These are phyloP conservation scores for Claviceps sorghi DNA, from an alignment of 2,329 filamentous ascomycete genomes.

Conservation along the genomic window DNA sequence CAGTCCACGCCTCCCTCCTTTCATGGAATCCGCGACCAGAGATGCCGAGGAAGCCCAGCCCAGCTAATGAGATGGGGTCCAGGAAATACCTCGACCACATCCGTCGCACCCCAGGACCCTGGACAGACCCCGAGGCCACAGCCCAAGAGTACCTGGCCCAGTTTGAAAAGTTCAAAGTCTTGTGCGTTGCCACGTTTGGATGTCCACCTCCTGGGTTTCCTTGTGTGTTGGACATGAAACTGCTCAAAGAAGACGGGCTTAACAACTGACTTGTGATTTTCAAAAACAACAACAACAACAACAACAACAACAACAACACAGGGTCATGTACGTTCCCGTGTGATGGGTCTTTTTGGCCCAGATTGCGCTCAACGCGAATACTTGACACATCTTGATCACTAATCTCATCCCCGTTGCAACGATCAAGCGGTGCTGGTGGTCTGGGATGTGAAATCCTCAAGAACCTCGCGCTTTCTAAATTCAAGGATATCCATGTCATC, in stretches of 20 bases:
- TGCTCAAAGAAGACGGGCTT: neutral
- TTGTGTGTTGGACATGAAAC: neutral
- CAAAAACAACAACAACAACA: neutral
- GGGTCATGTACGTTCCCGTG: constrained; percentile 32
- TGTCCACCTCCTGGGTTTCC: neutral
- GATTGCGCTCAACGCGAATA: neutral
- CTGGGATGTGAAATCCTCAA: constrained; percentile 94
- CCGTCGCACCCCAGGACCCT: constrained; percentile 63
- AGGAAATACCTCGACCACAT: constrained; percentile 80
- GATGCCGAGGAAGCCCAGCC: neutral
- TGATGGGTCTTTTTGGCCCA: too few relatives aligned
- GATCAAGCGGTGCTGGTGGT: constrained; percentile 69
- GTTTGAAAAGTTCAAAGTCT: constrained; percentile 57
- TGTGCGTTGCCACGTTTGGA: too few relatives aligned
- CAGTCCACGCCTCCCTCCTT: neutral
- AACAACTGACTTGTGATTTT: neutral
- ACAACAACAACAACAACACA: constrained; percentile 13
- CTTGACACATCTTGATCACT: neutral
- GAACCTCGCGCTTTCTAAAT: constrained; percentile 85
- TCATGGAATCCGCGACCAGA: neutral
- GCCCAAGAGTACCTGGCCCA: constrained; percentile 37
- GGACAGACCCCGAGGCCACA: constrained; percentile 50
- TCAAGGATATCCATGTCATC: constrained; percentile 95
- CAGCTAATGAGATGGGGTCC: neutral
- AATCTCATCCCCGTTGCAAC: neutral